phyloP scores from a whole-genome alignment of 148 eudicot species.

The Euryodendron excelsum region DNA sequence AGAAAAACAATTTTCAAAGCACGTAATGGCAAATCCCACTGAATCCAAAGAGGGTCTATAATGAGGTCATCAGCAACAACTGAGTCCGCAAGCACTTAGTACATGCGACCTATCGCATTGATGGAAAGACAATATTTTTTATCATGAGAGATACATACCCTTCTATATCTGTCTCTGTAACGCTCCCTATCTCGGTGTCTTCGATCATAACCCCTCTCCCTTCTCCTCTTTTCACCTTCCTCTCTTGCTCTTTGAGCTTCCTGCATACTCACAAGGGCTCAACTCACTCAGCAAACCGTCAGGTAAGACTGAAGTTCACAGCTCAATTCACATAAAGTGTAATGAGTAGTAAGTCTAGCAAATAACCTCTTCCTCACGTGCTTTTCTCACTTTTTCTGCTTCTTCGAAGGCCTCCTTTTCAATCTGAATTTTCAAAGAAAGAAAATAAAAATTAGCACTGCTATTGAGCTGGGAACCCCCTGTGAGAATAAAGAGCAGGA shows the following conservation, averaged over 20 bases:
- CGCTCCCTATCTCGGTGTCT: conserved; percentile 53
- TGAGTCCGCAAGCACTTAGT: not conserved
- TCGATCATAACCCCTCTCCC: conserved; percentile 56
- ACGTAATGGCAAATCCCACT: not conserved
- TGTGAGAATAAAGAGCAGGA: not conserved
- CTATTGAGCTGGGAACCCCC: not conserved
- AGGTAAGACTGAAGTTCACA: not conserved
- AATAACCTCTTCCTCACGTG: conserved; percentile 81
- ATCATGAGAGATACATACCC: conserved; percentile 35
- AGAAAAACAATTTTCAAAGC: not conserved
- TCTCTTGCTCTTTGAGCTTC: conserved; percentile 66
- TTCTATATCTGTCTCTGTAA: conserved; percentile 67
- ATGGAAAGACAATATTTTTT: not conserved
- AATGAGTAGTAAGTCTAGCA: not conserved
- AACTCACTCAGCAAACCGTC: not conserved
- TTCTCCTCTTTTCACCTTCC: conserved; percentile 66
- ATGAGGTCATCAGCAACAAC: not conserved
- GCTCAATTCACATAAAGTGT: not conserved
- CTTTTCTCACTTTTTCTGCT: conserved; percentile 83
- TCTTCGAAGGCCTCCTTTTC: conserved; percentile 95
- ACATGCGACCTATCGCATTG: not conserved
- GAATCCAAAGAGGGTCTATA: not conserved
- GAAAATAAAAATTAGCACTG: conserved; percentile 5
- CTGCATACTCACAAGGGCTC: conserved; percentile 28
- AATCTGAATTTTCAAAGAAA: conserved; percentile 32